Evolutionary conservation across 305 asterid species (phyloP).

Genomic region (Solanum chacoense): DNA sequence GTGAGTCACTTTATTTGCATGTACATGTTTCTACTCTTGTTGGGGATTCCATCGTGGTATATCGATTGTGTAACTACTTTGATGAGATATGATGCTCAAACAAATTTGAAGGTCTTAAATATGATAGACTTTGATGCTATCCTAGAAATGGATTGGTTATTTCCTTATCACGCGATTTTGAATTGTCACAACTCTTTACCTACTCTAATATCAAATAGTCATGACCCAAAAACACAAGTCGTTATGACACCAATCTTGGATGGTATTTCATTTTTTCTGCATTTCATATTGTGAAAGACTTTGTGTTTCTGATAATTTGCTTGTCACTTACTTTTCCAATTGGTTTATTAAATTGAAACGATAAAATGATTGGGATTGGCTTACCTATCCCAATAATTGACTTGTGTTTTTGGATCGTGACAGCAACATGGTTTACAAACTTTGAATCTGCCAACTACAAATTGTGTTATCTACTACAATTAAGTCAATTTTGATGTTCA

Average conservation of each 20-base stretch:
- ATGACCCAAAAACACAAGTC: neutral
- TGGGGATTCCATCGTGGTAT: neutral
- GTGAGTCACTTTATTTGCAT: neutral
- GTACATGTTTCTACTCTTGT: neutral
- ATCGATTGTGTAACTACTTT: neutral
- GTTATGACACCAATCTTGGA: neutral
- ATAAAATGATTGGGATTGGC: neutral
- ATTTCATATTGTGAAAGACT: neutral
- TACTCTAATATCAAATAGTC: neutral
- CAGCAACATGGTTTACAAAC: neutral
- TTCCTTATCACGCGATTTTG: neutral
- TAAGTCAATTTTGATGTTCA: neutral
- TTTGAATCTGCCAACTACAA: neutral
- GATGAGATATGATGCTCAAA: neutral
- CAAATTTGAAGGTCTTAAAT: neutral
- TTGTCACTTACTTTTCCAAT: neutral
- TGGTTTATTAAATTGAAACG: neutral
- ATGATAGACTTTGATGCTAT: neutral
- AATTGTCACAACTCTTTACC: neutral
- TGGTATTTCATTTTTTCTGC: neutral
- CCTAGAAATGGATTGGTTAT: neutral
- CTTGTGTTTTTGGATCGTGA: neutral
- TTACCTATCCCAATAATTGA: neutral
- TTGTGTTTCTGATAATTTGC: neutral
- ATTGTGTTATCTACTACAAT: neutral